These are phyloP conservation scores for Chaetomiaceae sp. DNA, from an alignment of 2,329 filamentous ascomycete species.

Conservation along the genomic window DNA sequence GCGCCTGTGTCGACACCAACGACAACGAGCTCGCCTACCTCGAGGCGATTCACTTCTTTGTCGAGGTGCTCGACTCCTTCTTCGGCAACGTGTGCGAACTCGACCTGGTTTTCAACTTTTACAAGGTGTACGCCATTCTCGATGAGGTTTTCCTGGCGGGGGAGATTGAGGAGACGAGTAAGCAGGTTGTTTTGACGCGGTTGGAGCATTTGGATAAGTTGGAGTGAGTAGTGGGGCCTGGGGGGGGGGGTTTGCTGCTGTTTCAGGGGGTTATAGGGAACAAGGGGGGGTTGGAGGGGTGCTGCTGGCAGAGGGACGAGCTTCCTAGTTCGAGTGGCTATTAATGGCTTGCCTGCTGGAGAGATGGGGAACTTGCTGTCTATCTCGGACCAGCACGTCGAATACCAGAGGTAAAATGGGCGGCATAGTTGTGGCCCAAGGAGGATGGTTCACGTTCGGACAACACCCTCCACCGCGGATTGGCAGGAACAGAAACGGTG, in stretches of 20 bases:
- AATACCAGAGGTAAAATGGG: too few species aligned
- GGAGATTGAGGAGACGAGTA: conserved; percentile 98
- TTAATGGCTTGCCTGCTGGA: too few species aligned
- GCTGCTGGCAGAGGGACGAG: too few species aligned
- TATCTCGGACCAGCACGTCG: too few species aligned
- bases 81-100: conserved; percentile 99
- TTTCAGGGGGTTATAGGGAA: not conserved
- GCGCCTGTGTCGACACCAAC: conserved; percentile 97
- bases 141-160: conserved; percentile 97
- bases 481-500: too few species aligned
- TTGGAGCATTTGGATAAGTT: conserved; percentile 95
- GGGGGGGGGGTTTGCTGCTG: not conserved
- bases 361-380: too few species aligned
- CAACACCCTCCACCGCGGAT: too few species aligned
- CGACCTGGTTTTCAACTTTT: conserved; percentile 80
- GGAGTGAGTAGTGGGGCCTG: conserved; percentile 53
- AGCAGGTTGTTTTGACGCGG: conserved; percentile 91
- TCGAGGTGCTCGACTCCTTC: conserved; percentile 96
- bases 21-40: conserved; percentile 97
- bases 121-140: conserved; percentile 93
- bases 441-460: too few species aligned
- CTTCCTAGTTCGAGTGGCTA: too few species aligned
- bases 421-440: too few species aligned
- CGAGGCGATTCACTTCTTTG: conserved; percentile 98
- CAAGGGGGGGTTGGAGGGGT: not conserved